Conservation (phyloP, 768 basidiomycete species). For the Termitomyces sp. region DNA sequence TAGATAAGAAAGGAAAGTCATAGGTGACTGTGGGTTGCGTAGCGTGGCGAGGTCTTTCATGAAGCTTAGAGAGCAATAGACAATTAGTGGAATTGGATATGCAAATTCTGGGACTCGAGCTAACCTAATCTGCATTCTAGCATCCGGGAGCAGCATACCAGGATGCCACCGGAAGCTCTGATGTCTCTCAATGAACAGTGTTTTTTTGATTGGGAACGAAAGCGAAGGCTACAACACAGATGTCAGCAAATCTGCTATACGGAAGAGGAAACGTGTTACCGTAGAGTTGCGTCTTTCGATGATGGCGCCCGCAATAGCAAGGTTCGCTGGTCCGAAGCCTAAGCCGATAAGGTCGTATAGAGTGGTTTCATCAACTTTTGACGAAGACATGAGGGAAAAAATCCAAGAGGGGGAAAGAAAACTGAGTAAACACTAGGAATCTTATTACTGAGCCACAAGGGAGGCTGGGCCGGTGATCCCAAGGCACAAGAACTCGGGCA, state of each 20-base stretch:
- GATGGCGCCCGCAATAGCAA: constrained; percentile 45
- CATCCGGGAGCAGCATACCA: constrained; percentile 48
- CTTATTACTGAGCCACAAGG: background rate
- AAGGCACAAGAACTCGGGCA: background rate
- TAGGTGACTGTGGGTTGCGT: constrained; percentile 43
- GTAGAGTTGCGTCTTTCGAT: constrained; percentile 34
- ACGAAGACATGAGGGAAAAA: constrained; percentile 9
- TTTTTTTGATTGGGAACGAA: constrained; percentile 18
- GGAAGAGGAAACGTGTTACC: background rate
- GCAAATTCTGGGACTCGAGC: background rate
- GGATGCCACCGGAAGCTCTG: constrained; percentile 49
- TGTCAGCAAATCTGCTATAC: constrained; percentile 2
- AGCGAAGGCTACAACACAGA: constrained; percentile 3
- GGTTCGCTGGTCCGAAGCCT: constrained; percentile 50
- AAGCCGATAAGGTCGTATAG: constrained; percentile 44
- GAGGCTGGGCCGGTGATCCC: background rate
- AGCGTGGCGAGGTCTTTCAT: constrained; percentile 52
- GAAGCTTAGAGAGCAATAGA: constrained; percentile 26
- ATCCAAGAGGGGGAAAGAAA: background rate
- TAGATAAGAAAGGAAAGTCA: constrained; percentile 50
- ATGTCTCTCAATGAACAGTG: constrained; percentile 46
- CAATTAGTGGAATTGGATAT: background rate
- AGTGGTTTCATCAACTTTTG: constrained; percentile 10
- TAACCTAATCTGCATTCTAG: constrained; percentile 50
- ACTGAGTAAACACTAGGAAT: background rate